Base-by-base conservation (phyloP, 140 eudicot genomes). In the Cichorium intybus region DNA sequence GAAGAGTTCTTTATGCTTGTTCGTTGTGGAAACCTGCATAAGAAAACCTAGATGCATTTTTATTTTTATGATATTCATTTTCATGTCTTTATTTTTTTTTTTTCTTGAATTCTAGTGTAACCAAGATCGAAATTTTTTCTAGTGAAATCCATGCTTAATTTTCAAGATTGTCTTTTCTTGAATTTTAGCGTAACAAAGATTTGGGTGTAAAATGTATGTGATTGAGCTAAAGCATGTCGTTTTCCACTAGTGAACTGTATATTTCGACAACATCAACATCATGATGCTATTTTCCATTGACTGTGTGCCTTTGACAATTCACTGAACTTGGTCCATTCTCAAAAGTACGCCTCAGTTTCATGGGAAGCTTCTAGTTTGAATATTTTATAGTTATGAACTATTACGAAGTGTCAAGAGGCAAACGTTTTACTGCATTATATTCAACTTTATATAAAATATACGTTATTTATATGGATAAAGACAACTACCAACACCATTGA, bases 1-100 rank as follows among this genome's bases (percentile, higher is more conserved):
- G 97, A 3, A 76, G 97, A 41, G 84, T 89, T 58, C 61, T 70
- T 18, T 61, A 39, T 70, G 86, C 80, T 53, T 43, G 66, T 10
- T 85, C 87, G 5, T 68, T 68, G 34, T 88, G 96, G 96, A 63
- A 68, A 46, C 96, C 96, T 15, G 82, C 76, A 12, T 58, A 75
- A 22, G 20, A n/a, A 67, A 54, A 21, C 20, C 48, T 26, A 17
- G 56, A n/a, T 55, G 76, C 43, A 49, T 41, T 34, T 56, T 68
- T 47, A 10, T n/a, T n/a, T n/a, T n/a, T n/a, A n/a, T n/a, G n/a
- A 4, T 41, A 23, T 56, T 64, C 39, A 28, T 34, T 71, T 31
- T 70, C 51, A 47, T 69, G 56, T 52, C 54, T 80, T 65, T 64
- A 39, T 58, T 58, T 24, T 29, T 68, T 64, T 43, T 21, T 4